Evolutionary conservation across 2,329 filamentous ascomycete genomes (phyloP).

Genomic region (Xylaria sp.): DNA sequence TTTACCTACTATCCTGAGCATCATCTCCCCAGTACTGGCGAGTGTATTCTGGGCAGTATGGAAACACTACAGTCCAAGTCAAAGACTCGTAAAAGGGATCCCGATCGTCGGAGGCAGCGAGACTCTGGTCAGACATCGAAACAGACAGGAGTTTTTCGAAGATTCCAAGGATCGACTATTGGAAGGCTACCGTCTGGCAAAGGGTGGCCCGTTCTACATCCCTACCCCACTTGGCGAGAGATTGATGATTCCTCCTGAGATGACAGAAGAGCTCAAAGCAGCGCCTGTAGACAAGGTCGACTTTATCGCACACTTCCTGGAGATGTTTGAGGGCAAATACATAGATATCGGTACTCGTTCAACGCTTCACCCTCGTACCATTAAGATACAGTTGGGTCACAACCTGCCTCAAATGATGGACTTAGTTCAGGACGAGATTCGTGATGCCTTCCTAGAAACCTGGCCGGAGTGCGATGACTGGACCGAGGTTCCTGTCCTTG

Average conservation of each 20-base stretch:
- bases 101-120: not conserved
- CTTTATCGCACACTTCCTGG: conserved; percentile 1
- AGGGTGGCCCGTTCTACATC: conserved; percentile 1
- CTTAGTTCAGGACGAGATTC: conserved; percentile 15
- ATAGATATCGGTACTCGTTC: not conserved
- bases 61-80: conserved; percentile 1
- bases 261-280: not conserved
- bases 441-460: not conserved
- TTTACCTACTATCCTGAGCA: conserved; percentile 1
- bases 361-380: not conserved
- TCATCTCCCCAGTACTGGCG: not conserved
- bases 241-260: not conserved
- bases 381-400: not conserved
- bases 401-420: conserved; percentile 9
- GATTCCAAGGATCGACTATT: not conserved
- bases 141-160: not conserved
- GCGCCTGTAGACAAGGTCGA: conserved; percentile 3
- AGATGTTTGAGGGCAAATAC: conserved; percentile 1
- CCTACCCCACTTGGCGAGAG: not conserved
- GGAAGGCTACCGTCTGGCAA: not conserved
- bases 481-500: conserved; percentile 3
- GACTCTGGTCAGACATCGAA: not conserved
- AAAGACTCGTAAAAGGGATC: conserved; percentile 1
- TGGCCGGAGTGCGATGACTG: conserved; percentile 14
- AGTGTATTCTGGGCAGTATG: conserved; percentile 1